Evolutionary conservation across 2,329 filamentous ascomycete genomes (phyloP).

Genomic region (Botryotinia convoluta): DNA sequence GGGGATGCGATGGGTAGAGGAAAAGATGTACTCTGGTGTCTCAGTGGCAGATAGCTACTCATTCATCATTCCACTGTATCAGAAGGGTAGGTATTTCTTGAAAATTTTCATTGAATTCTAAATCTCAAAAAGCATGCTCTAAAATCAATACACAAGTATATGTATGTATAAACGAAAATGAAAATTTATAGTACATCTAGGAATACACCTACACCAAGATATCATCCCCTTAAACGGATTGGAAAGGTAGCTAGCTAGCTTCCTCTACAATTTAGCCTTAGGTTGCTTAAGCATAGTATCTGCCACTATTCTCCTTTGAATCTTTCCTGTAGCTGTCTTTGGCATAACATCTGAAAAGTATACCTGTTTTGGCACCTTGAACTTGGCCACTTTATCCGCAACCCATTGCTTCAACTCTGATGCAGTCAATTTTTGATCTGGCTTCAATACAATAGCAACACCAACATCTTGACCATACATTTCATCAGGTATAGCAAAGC

Average conservation of each 20-base stretch:
- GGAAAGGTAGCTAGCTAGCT: not conserved
- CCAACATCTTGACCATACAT: conserved; percentile 81
- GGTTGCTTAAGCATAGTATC: conserved; percentile 78
- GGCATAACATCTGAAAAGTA: conserved; percentile 84
- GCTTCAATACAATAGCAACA: conserved; percentile 72
- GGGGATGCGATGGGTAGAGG: not conserved
- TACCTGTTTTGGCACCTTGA: conserved; percentile 83
- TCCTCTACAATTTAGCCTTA: conserved; percentile 50
- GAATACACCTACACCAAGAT: not conserved
- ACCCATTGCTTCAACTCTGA: conserved; percentile 68
- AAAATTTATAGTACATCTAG: not conserved
- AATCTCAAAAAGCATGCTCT: not conserved
- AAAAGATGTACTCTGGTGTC: not conserved
- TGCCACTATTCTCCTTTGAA: conserved; percentile 81
- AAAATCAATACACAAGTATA: not conserved
- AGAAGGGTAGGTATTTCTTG: not conserved
- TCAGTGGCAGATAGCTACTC: not conserved
- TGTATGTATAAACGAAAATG: not conserved
- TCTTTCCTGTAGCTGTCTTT: conserved; percentile 90
- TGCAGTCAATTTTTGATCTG: conserved; percentile 53
- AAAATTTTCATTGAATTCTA: not conserved
- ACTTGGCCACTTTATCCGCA: conserved; percentile 69
- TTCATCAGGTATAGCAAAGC: conserved; percentile 79
- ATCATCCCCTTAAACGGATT: too few relatives aligned
- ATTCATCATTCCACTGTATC: not conserved